These are phyloP conservation scores for Lasiosphaeria hispida DNA, from an alignment of 495 filamentous ascomycete genomes.

Conservation along the genomic window DNA sequence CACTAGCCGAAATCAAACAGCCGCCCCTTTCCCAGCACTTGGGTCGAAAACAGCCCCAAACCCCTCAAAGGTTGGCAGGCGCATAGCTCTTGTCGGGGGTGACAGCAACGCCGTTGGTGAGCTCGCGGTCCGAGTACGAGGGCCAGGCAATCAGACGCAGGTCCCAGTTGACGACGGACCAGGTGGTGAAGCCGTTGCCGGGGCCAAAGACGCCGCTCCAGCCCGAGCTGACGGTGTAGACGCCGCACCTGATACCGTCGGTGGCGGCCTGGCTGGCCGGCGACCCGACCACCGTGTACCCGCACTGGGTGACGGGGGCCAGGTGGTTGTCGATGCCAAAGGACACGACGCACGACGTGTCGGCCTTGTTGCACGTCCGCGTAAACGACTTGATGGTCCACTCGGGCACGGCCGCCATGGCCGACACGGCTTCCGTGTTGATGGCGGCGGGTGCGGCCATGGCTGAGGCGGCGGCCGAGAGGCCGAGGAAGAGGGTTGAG, in stretches of 20 bases:
- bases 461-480: constrained; percentile 42
- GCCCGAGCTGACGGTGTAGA: constrained; percentile 49
- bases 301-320: constrained; percentile 32
- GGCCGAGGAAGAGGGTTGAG: constrained; percentile 38
- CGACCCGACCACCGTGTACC: constrained; percentile 41
- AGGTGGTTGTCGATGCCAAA: constrained; percentile 49
- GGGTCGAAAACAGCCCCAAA: no score
- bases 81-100: constrained; percentile 55
- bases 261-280: constrained; percentile 43
- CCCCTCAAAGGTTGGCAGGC: constrained; percentile 24
- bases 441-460: constrained; percentile 29
- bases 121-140: constrained; percentile 47
- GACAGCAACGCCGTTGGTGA: constrained; percentile 45
- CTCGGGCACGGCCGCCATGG: constrained; percentile 39
- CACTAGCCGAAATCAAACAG: no score
- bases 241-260: constrained; percentile 42
- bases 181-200: constrained; percentile 53
- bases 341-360: constrained; percentile 48
- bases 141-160: constrained; percentile 48
- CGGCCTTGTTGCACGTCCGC: constrained; percentile 46
- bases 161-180: constrained; percentile 45
- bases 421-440: constrained; percentile 34
- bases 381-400: constrained; percentile 51
- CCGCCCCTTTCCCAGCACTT: no score
- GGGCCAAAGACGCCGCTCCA: constrained; percentile 58